phyloP scores from a whole-genome alignment of 495 filamentous ascomycete genomes.

The Podospora conica region DNA sequence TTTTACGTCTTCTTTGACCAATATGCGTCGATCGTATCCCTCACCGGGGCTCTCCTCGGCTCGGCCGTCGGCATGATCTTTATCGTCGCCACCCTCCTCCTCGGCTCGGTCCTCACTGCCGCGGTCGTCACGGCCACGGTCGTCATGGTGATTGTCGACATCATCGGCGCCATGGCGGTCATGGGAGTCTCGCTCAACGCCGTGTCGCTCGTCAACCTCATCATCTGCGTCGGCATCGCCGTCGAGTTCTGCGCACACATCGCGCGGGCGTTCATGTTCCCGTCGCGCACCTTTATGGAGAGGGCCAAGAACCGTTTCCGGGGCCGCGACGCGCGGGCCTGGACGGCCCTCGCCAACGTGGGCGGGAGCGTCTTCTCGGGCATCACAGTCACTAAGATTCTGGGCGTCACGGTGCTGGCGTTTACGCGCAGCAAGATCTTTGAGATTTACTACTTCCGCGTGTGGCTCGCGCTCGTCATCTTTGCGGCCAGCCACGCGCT shows the following conservation, averaged over 20 bases:
- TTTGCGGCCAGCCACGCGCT: constrained; percentile 87
- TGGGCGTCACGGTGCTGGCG: constrained; percentile 87
- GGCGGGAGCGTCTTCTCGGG: constrained; percentile 91
- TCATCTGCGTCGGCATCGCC: constrained; percentile 92
- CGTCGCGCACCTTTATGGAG: constrained; percentile 67
- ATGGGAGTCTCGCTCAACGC: constrained; percentile 89
- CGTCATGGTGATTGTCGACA: constrained; percentile 88
- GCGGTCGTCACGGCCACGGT: constrained; percentile 78
- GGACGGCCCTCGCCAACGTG: constrained; percentile 88
- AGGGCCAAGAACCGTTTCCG: constrained; percentile 60
- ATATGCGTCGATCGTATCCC: constrained; percentile 74
- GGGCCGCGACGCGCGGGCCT: constrained; percentile 76
- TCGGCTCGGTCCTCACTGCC: constrained; percentile 80
- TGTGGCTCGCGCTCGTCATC: constrained; percentile 86
- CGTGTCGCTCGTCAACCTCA: constrained; percentile 90
- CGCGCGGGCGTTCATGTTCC: constrained; percentile 93
- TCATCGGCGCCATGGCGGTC: constrained; percentile 89
- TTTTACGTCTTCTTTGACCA: constrained; percentile 99
- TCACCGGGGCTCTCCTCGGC: constrained; percentile 72
- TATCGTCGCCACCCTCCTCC: constrained; percentile 63
- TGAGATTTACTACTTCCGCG: constrained; percentile 96
- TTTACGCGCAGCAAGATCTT: constrained; percentile 98
- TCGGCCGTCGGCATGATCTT: constrained; percentile 81
- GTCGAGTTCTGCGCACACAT: constrained; percentile 98
- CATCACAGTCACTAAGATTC: constrained; percentile 90